Evolutionary conservation across 23 red algal genomes (phyloP).

Genomic region (Gracilaria gracilis): DNA sequence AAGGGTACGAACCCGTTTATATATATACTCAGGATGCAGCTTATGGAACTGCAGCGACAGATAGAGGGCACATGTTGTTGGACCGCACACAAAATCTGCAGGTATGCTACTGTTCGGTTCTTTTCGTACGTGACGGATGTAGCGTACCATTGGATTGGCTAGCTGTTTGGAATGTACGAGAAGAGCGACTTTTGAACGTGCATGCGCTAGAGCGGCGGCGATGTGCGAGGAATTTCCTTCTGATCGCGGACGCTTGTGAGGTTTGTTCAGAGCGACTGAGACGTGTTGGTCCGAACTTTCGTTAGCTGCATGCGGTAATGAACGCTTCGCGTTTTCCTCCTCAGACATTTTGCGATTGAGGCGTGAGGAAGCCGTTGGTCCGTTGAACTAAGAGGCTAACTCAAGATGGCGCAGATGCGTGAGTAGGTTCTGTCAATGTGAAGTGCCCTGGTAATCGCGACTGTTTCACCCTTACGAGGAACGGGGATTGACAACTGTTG

Average conservation of each 20-base stretch:
- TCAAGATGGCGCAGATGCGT: not conserved
- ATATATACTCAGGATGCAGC: conserved; percentile 70
- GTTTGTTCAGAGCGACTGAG: not conserved
- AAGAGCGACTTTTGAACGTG: conserved; percentile 62
- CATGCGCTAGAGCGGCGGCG: conserved; percentile 45
- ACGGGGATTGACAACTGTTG: no score
- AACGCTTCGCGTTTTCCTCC: not conserved
- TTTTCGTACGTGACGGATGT: conserved; percentile 70
- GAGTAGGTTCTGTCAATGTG: no score
- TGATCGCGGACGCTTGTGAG: conserved; percentile 14
- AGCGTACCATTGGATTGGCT: no score
- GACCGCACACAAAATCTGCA: conserved; percentile 75
- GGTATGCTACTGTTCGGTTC: conserved; percentile 42
- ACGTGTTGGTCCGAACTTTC: not conserved
- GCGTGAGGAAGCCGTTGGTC: not conserved
- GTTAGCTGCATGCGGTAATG: not conserved
- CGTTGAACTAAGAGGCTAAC: not conserved
- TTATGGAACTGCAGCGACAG: conserved; percentile 86
- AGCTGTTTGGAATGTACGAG: no score
- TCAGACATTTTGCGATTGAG: not conserved
- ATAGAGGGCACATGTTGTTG: conserved; percentile 83
- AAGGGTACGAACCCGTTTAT: conserved; percentile 74
- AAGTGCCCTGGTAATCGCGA: no score
- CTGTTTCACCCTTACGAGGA: no score
- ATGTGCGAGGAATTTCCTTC: conserved; percentile 12